Base-by-base conservation (phyloP, 2,329 filamentous ascomycete species). In the Falciphora oryzae region DNA sequence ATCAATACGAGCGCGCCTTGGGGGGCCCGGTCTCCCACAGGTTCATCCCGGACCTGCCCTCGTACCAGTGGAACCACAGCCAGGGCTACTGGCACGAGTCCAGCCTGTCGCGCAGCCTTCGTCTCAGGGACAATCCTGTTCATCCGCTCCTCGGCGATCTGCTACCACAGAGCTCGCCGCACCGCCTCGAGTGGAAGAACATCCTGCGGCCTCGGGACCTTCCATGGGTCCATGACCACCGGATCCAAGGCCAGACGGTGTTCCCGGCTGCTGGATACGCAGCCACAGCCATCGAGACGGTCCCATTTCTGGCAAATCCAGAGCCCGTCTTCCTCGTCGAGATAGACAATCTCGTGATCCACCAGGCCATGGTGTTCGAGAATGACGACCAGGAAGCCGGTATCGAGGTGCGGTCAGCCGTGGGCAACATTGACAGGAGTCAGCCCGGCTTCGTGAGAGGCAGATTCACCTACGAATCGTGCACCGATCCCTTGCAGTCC, bases 31-130 rank as follows among this genome's bases (percentile, higher is more conserved):
- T 6, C 29, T 29, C 29, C 29, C 29, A 29, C 29, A 29, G 29
- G 29, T 29, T 67, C 67, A 44, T 78, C 77, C 50, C 62, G 68
- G 1, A 75, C 44, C 71, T 75, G 66, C 78, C 79, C 68, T 79
- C 78, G 64, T 71, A 77, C 62, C 76, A 77, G 65, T 79, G 79
- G 65, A 80, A 83, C 53, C 72, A 84, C 3, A 73, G 83, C n/a
- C 5, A 6, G 16, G 4, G 32, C 4, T 57, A 62, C 59, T 67
- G 66, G 65, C 50, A 61, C 31, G 65, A 67, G 53, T 65, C 67
- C 13, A 64, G 66, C 2, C 25, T 18, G 11, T 67, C 67, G 8
- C 50, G 61, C 29, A 31, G 31, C 11, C 25, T 61, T 16, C 56
- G 56, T 8, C 50, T 60, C 8, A 18, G 11, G 4, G 32, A 56